Conservation (phyloP, 176 grass and related monocot genomes). For the Carex parvula region DNA sequence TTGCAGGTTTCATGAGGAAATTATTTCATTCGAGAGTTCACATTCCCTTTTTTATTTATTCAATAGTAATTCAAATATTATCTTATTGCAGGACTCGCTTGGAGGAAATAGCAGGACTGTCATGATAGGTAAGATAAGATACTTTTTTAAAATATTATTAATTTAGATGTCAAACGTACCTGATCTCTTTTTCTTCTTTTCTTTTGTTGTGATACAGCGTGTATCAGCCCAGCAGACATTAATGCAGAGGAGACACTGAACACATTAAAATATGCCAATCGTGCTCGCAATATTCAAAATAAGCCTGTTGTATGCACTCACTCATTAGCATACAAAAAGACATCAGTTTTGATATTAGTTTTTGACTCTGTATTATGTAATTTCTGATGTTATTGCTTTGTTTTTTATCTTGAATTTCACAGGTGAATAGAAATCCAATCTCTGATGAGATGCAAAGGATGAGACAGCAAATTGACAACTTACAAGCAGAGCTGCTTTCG, state of each 20-base stretch:
- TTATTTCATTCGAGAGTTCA: not conserved
- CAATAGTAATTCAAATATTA: conserved; percentile 22
- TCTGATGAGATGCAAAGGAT: conserved; percentile 99
- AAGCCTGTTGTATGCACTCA: conserved; percentile 82
- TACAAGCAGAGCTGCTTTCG: conserved; percentile 83
- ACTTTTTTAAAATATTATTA: not conserved
- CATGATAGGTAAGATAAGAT: conserved; percentile 77
- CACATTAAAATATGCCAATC: conserved; percentile 98
- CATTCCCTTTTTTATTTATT: not conserved
- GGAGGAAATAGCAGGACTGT: conserved; percentile 99
- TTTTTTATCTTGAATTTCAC: conserved; percentile 24
- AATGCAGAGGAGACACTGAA: conserved; percentile 99
- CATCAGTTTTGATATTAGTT: not conserved
- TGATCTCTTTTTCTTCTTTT: not conserved
- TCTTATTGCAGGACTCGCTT: conserved; percentile 67
- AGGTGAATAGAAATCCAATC: conserved; percentile 99
- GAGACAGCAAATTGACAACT: conserved; percentile 84
- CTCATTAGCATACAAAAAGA: conserved; percentile 2
- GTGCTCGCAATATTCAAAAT: conserved; percentile 97
- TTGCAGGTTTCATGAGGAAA: conserved; percentile 56
- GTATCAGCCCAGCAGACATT: conserved; percentile 98
- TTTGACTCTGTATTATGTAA: not conserved
- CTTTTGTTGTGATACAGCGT: conserved; percentile 58
- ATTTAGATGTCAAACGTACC: not conserved
- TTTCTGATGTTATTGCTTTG: not conserved